These are phyloP conservation scores for Arbutus unedo DNA, from an alignment of 148 eudicot genomes.

Conservation along the genomic window DNA sequence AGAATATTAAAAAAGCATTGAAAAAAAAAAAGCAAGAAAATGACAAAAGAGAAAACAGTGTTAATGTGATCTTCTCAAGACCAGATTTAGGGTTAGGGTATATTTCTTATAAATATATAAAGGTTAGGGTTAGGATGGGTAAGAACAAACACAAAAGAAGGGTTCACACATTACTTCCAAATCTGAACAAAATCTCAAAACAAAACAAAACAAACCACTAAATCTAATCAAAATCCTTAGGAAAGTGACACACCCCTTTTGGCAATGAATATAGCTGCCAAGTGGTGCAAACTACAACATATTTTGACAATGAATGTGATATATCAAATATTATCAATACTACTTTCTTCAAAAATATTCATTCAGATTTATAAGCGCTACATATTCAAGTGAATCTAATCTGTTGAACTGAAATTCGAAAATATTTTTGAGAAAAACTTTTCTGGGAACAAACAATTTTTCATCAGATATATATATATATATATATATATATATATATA, in stretches of 20 bases:
- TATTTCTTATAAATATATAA: neutral
- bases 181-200: neutral
- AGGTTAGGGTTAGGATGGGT: neutral
- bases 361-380: too few species aligned
- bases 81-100: neutral
- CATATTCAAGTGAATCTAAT: too few species aligned
- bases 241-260: neutral
- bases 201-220: neutral
- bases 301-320: neutral
- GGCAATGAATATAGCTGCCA: neutral
- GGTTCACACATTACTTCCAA: neutral
- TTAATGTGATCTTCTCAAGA: neutral
- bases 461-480: too few species aligned
- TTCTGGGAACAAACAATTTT: too few species aligned
- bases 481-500: too few species aligned
- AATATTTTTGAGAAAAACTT: too few species aligned
- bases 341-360: too few species aligned
- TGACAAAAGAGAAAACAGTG: neutral
- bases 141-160: neutral
- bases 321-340: neutral
- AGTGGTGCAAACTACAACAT: neutral
- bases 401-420: too few species aligned
- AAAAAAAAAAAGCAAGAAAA: neutral
- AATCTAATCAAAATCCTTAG: neutral
- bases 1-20: neutral